Evolutionary conservation across 805 yeast species (phyloP), one percentile per base, ranked within the genome.

Genomic region (Hanseniaspora lindneri): DNA sequence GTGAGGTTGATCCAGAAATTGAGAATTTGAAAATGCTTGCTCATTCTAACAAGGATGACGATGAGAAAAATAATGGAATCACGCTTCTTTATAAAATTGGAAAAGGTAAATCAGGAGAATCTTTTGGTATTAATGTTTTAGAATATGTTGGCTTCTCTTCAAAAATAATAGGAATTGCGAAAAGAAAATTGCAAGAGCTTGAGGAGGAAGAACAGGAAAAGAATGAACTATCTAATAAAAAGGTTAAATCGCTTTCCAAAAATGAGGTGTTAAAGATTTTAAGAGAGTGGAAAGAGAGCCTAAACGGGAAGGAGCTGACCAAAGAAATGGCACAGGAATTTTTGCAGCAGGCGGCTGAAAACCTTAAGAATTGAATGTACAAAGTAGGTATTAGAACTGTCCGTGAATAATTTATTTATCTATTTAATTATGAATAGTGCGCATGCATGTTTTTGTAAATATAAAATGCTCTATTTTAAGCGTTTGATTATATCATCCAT

Each of bases 81-180:
- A 87, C 97, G 0, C 70, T 92, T 50, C 68, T 92, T 55, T 92
- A 92, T 66, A 83, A 81, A 58, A 97, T 92, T n/a, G 96, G 86
- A 55, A 83, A 85, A 1, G 98, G 98, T n/a, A 77, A 88, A 44
- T 80, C 94, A 2, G 95, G 86, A 63, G 92, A 88, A 63, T 87
- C 96, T 0, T 92, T 92, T 66, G 98, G 98, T 65, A 88, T 92
- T 41, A 95, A 92, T 61, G 98, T 92, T 40, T 97, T 97, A 0
- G 96, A 92, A 64, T 79, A 89, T 27, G 97, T 89, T 17, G 82
- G 84, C 55, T 92, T 92, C 64, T 98, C 97, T 2, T 67, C 70
- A 21, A 92, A 92, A 63, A 92, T 92, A 43, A 78, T 92, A 41
- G 74, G 76, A 50, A 92, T 92, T 97, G 96, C 98, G 8, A 92